A percentile compares a stretch with the other conserved stretches of the same genome.
These are phyloP conservation scores for Quercus phellos DNA, from an alignment of 331 rosid species.

Conservation along the genomic window DNA sequence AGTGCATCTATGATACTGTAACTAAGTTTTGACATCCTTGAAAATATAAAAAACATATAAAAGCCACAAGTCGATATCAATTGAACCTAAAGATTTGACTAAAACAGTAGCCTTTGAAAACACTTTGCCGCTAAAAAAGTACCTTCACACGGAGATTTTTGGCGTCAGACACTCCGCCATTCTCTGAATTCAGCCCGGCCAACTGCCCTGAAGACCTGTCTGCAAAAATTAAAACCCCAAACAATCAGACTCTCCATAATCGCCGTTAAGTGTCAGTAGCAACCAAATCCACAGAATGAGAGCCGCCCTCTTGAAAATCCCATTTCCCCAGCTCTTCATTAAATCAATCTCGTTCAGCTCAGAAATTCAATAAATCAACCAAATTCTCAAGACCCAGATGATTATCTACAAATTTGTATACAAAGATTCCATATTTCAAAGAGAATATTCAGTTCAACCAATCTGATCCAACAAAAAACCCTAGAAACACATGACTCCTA, in stretches of 20 bases:
- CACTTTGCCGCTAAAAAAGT: slow-evolving; percentile 3
- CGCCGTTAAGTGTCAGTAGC: slow-evolving; percentile 15
- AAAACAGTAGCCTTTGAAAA: slow-evolving; percentile 1
- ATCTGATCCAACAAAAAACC: neutral
- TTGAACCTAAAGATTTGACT: neutral
- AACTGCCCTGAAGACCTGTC: slow-evolving; percentile 62
- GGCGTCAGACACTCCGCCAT: slow-evolving; percentile 66
- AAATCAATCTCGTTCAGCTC: slow-evolving; percentile 3
- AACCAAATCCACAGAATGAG: neutral
- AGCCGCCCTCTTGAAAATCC: slow-evolving; percentile 20
- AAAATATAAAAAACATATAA: neutral
- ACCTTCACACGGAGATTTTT: slow-evolving; percentile 94
- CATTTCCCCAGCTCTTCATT: neutral
- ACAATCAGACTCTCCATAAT: slow-evolving; percentile 20
- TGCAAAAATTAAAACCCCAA: slow-evolving; percentile 36
- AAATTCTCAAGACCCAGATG: neutral
- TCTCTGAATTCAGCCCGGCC: slow-evolving; percentile 54
- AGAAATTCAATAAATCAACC: slow-evolving; percentile 9
- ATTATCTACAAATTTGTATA: neutral
- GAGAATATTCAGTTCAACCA: neutral
- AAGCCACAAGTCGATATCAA: neutral
- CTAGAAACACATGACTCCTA: neutral
- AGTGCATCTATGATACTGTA: neutral
- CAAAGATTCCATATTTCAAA: neutral
- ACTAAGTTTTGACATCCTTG: no score